These are phyloP conservation scores for Fusarium verticillioides DNA, from an alignment of 2,329 filamentous ascomycete genomes.

Conservation along the genomic window DNA sequence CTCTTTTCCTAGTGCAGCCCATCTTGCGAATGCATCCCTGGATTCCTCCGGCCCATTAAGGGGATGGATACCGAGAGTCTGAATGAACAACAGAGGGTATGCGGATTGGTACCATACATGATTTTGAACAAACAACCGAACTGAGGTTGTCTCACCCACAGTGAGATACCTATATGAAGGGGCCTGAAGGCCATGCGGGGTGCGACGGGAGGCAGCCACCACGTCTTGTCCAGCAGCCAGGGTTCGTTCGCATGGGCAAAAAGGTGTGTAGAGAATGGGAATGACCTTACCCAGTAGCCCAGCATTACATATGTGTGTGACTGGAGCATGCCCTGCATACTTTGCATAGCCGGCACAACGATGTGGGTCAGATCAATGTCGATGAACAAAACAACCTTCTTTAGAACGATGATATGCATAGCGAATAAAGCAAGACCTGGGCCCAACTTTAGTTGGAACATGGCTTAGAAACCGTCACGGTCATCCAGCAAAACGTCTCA, in stretches of 20 bases:
- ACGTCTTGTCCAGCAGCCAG: conserved; percentile 23
- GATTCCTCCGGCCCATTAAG: conserved; percentile 25
- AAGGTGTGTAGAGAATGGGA: conserved; percentile 19
- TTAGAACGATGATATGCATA: conserved; percentile 34
- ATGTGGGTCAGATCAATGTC: conserved; percentile 25
- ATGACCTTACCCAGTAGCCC: conserved; percentile 19
- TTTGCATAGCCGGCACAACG: conserved; percentile 34
- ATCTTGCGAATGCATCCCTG: conserved; percentile 48
- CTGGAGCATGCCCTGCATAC: conserved; percentile 23
- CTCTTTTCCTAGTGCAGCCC: conserved; percentile 49
- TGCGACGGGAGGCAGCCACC: conserved; percentile 33
- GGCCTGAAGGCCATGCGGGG: conserved; percentile 37
- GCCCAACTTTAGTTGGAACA: background rate
- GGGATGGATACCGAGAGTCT: conserved; percentile 26
- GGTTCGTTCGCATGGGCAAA: conserved; percentile 42
- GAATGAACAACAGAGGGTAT: conserved; percentile 29
- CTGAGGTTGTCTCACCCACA: conserved; percentile 39
- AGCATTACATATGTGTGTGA: conserved; percentile 11
- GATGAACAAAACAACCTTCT: conserved; percentile 28
- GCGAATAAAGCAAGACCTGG: background rate
- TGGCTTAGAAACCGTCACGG: background rate
- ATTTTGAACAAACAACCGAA: conserved; percentile 29
- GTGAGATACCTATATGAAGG: conserved; percentile 36
- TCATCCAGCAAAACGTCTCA: background rate
- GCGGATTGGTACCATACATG: conserved; percentile 36